A percentile compares a stretch with the other conserved stretches of the same genome.
These are phyloP conservation scores for Aureobasidium subglaciale DNA, from an alignment of 2,329 filamentous ascomycete genomes.

Conservation along the genomic window DNA sequence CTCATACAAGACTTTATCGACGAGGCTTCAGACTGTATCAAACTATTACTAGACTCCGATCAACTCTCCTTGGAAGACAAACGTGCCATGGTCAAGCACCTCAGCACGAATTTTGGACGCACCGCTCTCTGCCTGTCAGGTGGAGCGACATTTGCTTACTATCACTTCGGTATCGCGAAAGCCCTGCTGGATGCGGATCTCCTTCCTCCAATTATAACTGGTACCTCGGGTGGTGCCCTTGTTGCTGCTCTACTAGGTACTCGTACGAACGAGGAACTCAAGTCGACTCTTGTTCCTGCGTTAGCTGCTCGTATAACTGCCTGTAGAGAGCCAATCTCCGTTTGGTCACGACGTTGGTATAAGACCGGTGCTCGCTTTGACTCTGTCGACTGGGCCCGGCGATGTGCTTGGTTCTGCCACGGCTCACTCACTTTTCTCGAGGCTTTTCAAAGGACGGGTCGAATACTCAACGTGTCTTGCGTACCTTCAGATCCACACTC, in stretches of 20 bases:
- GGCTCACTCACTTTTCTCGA: conserved; percentile 92
- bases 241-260: conserved; percentile 83
- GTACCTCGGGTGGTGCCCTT: conserved; percentile 88
- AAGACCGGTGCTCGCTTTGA: conserved; percentile 90
- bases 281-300: conserved; percentile 74
- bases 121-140: conserved; percentile 90
- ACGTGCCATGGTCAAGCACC: conserved; percentile 73
- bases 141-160: conserved; percentile 91
- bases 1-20: conserved; percentile 85
- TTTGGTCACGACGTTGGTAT: conserved; percentile 83
- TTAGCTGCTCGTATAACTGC: conserved; percentile 79
- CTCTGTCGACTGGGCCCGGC: conserved; percentile 79
- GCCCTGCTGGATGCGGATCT: conserved; percentile 80
- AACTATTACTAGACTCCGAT: conserved; percentile 60
- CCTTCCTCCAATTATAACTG: conserved; percentile 89
- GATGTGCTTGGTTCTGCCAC: conserved; percentile 81
- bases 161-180: conserved; percentile 89
- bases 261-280: conserved; percentile 84
- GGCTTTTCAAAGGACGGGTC: conserved; percentile 86
- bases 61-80: conserved; percentile 68
- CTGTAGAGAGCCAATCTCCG: conserved; percentile 67
- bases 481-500: conserved; percentile 94
- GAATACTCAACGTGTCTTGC: conserved; percentile 91
- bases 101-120: conserved; percentile 84
- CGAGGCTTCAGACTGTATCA: conserved; percentile 65